Conservation (phyloP, 2,329 filamentous ascomycete genomes). For the Raffaelea albimanens region DNA sequence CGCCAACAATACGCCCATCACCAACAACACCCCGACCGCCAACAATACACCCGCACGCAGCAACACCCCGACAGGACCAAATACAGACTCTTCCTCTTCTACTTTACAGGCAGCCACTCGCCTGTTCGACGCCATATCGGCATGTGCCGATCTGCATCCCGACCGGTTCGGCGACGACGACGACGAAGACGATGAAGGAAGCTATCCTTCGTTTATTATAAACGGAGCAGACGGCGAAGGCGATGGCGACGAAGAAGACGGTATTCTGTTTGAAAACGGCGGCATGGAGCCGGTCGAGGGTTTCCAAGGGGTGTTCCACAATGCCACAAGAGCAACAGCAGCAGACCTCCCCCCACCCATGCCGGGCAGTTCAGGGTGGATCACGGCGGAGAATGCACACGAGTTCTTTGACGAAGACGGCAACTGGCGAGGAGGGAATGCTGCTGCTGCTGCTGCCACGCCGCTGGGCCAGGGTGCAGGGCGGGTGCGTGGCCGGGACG, state of each 20-base stretch:
- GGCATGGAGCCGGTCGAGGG: constrained; percentile 47
- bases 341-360: constrained; percentile 55
- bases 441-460: constrained; percentile 28
- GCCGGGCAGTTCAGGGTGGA: constrained; percentile 71
- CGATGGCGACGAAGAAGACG: constrained; percentile 40
- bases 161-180: constrained; percentile 54
- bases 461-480: constrained; percentile 57
- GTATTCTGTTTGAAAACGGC: constrained; percentile 48
- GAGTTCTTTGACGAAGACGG: constrained; percentile 75
- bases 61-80: too few relatives aligned
- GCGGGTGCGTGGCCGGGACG: constrained; percentile 43
- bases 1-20: too few relatives aligned
- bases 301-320: constrained; percentile 45
- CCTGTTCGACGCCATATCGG: constrained; percentile 61
- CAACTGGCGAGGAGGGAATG: constrained; percentile 54
- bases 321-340: constrained; percentile 19
- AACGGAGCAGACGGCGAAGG: constrained; percentile 45
- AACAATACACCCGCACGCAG: too few relatives aligned
- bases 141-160: constrained; percentile 68
- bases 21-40: too few relatives aligned
- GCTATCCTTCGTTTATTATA: constrained; percentile 36
- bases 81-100: too few relatives aligned
- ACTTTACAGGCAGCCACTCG: constrained; percentile 23
- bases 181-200: constrained; percentile 41
- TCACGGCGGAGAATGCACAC: constrained; percentile 84